phyloP scores from a whole-genome alignment of 176 grass and related monocot species.

The Puya raimondii region DNA sequence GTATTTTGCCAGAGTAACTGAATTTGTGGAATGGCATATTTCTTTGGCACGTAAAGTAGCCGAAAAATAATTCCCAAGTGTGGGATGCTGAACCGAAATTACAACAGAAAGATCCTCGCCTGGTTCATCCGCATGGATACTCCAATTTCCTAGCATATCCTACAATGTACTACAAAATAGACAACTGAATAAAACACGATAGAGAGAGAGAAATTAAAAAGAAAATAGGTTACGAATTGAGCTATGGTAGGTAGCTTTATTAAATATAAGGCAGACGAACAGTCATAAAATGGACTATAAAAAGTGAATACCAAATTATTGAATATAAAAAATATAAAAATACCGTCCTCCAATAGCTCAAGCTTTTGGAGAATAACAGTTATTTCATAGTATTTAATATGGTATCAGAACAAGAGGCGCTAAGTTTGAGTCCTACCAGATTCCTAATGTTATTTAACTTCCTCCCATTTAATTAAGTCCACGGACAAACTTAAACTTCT shows the following conservation, averaged over 20 bases:
- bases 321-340: too few relatives aligned
- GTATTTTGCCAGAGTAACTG: conserved; percentile 41
- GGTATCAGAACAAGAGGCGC: too few relatives aligned
- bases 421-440: too few relatives aligned
- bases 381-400: too few relatives aligned
- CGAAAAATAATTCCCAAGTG: conserved; percentile 78
- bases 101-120: conserved; percentile 51
- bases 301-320: background rate
- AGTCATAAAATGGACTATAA: background rate
- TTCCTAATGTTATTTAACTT: too few relatives aligned
- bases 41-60: conserved; percentile 56
- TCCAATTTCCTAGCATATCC: conserved; percentile 94
- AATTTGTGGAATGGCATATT: conserved; percentile 34
- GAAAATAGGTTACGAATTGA: background rate
- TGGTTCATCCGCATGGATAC: conserved; percentile 47
- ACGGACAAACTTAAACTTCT: too few relatives aligned
- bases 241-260: background rate
- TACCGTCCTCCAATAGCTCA: too few relatives aligned
- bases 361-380: too few relatives aligned
- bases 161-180: conserved; percentile 27
- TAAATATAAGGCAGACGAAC: background rate
- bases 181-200: background rate
- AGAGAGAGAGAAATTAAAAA: conserved; percentile 8
- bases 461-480: too few relatives aligned
- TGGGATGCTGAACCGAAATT: conserved; percentile 78